Percentiles rank a stretch among this genome's conserved stretches.
Conservation (phyloP, 257 asterid genomes). For the Primulina huaijiensis region DNA sequence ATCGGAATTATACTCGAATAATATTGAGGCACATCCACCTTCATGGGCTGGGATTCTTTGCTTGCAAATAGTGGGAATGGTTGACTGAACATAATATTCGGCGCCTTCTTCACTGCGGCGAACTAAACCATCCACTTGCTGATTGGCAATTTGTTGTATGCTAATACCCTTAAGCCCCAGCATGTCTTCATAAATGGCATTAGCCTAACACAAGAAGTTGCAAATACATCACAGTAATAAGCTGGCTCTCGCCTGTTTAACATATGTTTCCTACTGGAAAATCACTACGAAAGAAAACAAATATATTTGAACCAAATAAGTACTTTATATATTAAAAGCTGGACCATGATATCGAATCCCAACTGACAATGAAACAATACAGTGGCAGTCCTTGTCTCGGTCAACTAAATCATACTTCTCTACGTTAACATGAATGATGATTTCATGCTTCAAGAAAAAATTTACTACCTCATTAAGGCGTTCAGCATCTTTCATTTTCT, state of each 20-base stretch:
- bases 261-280: constrained; percentile 9
- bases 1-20: no score
- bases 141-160: no score
- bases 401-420: constrained; percentile 10
- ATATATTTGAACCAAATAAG: neutral
- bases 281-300: neutral
- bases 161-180: no score
- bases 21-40: no score
- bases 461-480: constrained; percentile 77
- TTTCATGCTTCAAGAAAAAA: neutral
- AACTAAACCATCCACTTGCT: no score
- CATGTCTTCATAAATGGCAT: no score
- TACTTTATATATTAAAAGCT: constrained; percentile 3
- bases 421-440: no score
- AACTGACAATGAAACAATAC: neutral
- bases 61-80: no score
- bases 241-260: neutral
- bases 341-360: constrained; percentile 9
- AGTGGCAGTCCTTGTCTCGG: neutral
- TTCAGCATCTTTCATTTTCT: constrained; percentile 93
- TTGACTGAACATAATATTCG: no score
- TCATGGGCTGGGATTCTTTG: no score
- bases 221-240: constrained; percentile 3
- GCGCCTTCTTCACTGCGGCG: no score
- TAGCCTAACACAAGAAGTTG: neutral